A percentile compares a stretch with the other conserved stretches of the same genome.
Conservation (phyloP, 805 yeast species). For the Yamadazyma tumulicola region DNA sequence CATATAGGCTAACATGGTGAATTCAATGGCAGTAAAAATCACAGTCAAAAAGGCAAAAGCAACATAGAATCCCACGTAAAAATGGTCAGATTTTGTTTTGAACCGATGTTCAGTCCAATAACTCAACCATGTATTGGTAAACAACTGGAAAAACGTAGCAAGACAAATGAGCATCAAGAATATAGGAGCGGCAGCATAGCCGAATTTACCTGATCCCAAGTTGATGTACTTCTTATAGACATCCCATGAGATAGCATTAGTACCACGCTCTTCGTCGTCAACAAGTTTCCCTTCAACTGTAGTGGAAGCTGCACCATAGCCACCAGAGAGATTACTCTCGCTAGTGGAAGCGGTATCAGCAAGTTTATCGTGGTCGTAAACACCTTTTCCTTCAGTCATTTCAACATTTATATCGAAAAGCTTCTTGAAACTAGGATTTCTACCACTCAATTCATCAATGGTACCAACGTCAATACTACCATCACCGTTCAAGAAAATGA, state of each 20-base stretch:
- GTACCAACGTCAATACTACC: slow-evolving; percentile 40
- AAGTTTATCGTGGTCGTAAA: slow-evolving; percentile 1
- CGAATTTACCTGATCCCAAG: slow-evolving; percentile 38
- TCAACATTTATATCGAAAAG: slow-evolving; percentile 45
- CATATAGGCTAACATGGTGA: slow-evolving; percentile 41
- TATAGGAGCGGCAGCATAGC: slow-evolving; percentile 29
- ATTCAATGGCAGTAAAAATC: slow-evolving; percentile 36
- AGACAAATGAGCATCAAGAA: slow-evolving; percentile 29
- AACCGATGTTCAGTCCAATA: slow-evolving; percentile 39
- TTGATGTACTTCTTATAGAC: slow-evolving; percentile 35
- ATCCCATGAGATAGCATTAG: slow-evolving; percentile 38
- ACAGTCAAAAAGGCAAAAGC: slow-evolving; percentile 36
- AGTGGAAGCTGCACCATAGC: slow-evolving; percentile 2
- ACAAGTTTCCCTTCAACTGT: slow-evolving; percentile 26
- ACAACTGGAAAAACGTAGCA: slow-evolving; percentile 39
- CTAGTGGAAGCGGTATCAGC: neutral
- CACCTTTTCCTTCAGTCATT: slow-evolving; percentile 11
- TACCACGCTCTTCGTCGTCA: slow-evolving; percentile 34
- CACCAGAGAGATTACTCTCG: neutral
- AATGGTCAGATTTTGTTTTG: slow-evolving; percentile 21
- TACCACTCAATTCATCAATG: slow-evolving; percentile 23
- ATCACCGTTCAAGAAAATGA: slow-evolving; percentile 38
- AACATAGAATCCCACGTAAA: slow-evolving; percentile 35
- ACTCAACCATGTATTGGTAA: slow-evolving; percentile 45
- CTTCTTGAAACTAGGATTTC: slow-evolving; percentile 46